Base-by-base conservation (phyloP, 2,329 filamentous ascomycete species). In the Xylariaceae sp. region DNA sequence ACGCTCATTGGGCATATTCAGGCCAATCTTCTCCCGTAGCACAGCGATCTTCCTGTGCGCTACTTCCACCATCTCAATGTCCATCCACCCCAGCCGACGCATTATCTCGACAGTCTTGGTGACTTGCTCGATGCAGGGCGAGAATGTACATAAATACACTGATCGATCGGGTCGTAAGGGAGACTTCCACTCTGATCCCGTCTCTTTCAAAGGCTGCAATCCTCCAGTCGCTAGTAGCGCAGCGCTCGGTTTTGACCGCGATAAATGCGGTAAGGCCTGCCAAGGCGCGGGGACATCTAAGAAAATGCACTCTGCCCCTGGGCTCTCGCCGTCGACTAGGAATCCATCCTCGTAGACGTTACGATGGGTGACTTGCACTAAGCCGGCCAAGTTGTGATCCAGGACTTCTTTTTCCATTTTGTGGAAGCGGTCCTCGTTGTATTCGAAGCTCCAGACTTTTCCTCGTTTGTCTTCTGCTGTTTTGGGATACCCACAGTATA, bases 121-220 rank as follows among this genome's bases (percentile, higher is more conserved):
- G 18, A 95, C 93, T 74, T 99, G 94, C 72, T 99, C 94, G 59
- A 99, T 95, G 71, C 94, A 99, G 0, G 94, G 94, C 1, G 89
- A 95, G 73, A 99, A 99, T 1, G 91, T 95, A 75, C 94, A 99
- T 49, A 99, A 81, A 65, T 94, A 81, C 1, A 87, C 83, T 5
- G 87, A 80, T 40, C 82, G 79, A n/a, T 79, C 78, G 0, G 89
- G 84, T 60, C 94, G 86, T 11, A 97, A 77, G 0, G 82, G 78
- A 0, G 82, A 86, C 14, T 78, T 66, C 74, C 80, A 84, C 56
- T 61, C 38, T 51, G 60, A 45, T 1, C 54, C 57, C 10, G 57
- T 57, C 40, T 54, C 57, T 44, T 44, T 62, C 51, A 46, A 55
- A 14, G 55, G 56, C 33, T 55, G 48, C 31, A 61, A 28, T 16